Base-by-base conservation (phyloP, 345 rosid genomes). In the Noccaea bulbosa region DNA sequence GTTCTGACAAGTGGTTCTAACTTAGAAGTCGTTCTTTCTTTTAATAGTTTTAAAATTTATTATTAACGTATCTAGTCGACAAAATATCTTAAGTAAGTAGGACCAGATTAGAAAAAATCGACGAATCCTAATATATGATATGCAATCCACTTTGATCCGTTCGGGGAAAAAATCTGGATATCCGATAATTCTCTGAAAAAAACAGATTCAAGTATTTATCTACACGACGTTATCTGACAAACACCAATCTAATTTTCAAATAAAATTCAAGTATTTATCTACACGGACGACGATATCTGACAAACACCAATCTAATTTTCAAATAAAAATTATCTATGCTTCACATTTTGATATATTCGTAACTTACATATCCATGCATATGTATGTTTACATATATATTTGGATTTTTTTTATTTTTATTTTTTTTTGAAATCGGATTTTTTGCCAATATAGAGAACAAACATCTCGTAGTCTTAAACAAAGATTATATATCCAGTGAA, bases 1-100 rank as follows among this genome's bases (percentile, higher is more conserved):
- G 46, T 50, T 67, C 1, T 45, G 78, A 74, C 78, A 67, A 35
- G 73, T 74, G 73, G 69, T 43, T 33, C 14, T 52, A 14, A 74
- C 27, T 33, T 67, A 59, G 47, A 43, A 67, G 72, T 67, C 69
- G 35, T 8, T 67, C 39, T 5, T 8, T 67, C 39, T 5, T 65
- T 60, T 44, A 51, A 51, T 74, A 22, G 14, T 59, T 41, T 43
- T 67, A 20, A 1, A 20, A 20, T 20, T 2, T 40, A 30, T 67
- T 11, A 55, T 64, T 14, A 35, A 30, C 34, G 71, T 22, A 53
- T 52, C 5, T 71, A 51, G 22, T 22, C 39, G 32, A 51, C 41
- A 56, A 72, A 72, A 72, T 73, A 73, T 73, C 72, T 56, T 24
- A 46, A 45, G 41, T 39, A 47, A 7, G 70, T 52, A 24, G 63